Conservation (phyloP, 2,329 filamentous ascomycete species). For the Boeremia lycopersici region DNA sequence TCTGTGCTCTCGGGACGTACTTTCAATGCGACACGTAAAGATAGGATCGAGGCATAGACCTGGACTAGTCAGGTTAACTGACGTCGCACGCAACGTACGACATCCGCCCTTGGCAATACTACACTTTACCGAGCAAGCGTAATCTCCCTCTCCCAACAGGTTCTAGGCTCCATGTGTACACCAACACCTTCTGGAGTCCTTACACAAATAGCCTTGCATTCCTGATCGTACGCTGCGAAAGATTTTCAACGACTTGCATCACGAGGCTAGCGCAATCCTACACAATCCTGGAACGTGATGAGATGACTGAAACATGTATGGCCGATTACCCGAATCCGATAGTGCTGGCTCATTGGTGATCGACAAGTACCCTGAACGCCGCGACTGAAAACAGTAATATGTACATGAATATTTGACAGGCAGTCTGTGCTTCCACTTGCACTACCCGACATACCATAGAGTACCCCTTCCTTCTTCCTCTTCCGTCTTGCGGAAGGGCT, state of each 20-base stretch:
- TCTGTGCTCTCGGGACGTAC: slow-evolving; percentile 12
- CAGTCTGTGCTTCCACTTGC: slow-evolving; percentile 11
- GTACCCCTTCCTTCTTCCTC: slow-evolving; percentile 36
- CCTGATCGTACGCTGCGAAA: slow-evolving; percentile 8
- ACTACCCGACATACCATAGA: slow-evolving; percentile 36
- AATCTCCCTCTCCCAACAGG: slow-evolving; percentile 1
- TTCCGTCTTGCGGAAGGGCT: slow-evolving; percentile 34
- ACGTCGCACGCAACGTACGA: slow-evolving; percentile 16
- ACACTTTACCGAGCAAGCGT: slow-evolving; percentile 6
- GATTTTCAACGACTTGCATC: slow-evolving; percentile 4
- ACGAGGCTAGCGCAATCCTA: slow-evolving; percentile 18
- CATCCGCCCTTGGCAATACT: slow-evolving; percentile 16
- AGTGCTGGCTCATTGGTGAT: slow-evolving; percentile 14
- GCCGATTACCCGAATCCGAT: slow-evolving; percentile 18
- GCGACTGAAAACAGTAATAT: slow-evolving; percentile 11
- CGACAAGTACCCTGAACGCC: slow-evolving; percentile 15
- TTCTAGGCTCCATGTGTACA: slow-evolving; percentile 2
- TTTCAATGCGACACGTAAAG: slow-evolving; percentile 15
- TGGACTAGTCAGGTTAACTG: slow-evolving; percentile 17
- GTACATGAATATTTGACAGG: slow-evolving; percentile 14
- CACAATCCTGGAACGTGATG: slow-evolving; percentile 16
- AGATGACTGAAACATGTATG: slow-evolving; percentile 18
- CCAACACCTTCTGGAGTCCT: not conserved
- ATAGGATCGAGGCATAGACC: slow-evolving; percentile 11
- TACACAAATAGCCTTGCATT: slow-evolving; percentile 8